Conservation (phyloP, 495 filamentous ascomycete species). For the Aspergillus bertholletiae region DNA sequence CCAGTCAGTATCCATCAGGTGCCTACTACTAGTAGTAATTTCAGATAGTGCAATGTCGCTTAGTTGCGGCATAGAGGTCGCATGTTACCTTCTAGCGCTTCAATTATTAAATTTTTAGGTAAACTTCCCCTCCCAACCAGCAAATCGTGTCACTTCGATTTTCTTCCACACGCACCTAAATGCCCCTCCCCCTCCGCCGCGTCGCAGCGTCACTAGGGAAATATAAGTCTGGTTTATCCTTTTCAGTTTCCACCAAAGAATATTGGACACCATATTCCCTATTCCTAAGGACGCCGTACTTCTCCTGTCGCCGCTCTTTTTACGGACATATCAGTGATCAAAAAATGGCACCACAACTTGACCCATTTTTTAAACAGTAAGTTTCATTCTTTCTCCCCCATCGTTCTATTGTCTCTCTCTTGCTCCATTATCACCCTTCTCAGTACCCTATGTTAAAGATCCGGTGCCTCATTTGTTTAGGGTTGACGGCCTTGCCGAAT, state of each 20-base stretch:
- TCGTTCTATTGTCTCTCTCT: neutral
- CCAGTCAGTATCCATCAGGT: neutral
- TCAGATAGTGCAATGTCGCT: too few species aligned
- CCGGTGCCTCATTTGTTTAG: conserved; percentile 26
- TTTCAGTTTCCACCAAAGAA: conserved; percentile 1
- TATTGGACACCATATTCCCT: neutral
- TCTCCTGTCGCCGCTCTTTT: conserved; percentile 30
- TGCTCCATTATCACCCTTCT: neutral
- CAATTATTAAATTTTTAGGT: neutral
- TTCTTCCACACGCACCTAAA: conserved; percentile 18
- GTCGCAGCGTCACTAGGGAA: conserved; percentile 26
- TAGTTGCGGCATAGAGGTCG: conserved; percentile 6
- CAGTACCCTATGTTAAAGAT: neutral
- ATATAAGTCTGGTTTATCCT: conserved; percentile 8
- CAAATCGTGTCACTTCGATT: conserved; percentile 9
- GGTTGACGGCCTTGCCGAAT: conserved; percentile 74
- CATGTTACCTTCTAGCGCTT: neutral
- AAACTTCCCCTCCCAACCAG: conserved; percentile 1
- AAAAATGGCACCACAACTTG: conserved; percentile 81
- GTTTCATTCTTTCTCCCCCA: conserved; percentile 15
- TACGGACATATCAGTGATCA: conserved; percentile 45
- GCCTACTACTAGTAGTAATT: too few species aligned
- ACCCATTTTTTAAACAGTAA: conserved; percentile 78
- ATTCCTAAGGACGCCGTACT: conserved; percentile 3
- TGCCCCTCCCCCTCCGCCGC: conserved; percentile 42